Percentiles rank a stretch among this genome's conserved stretches.
phyloP scores from a whole-genome alignment of 192 early-diverging fungal species.

The Linnemannia exigua region DNA sequence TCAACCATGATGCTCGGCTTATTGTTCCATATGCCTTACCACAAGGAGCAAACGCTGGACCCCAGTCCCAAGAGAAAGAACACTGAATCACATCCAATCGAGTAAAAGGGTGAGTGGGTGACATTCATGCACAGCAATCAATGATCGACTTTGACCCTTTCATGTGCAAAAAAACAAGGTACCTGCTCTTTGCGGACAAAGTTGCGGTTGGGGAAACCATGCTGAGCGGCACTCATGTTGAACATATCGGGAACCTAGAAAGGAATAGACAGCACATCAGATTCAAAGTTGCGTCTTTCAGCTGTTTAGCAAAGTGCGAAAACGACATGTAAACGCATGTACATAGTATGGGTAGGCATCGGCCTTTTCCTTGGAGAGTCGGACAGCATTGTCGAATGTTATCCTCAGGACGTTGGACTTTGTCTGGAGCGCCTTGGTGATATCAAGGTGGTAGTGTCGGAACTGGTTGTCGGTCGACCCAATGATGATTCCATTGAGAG shows the following conservation, averaged over 20 bases:
- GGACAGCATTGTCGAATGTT: constrained; percentile 52
- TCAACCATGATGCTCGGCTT: not conserved
- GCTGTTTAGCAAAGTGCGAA: not conserved
- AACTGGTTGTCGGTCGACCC: constrained; percentile 66
- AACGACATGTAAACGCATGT: not conserved
- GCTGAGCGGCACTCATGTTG: constrained; percentile 50
- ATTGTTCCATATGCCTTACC: constrained; percentile 1
- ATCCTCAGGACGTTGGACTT: constrained; percentile 38
- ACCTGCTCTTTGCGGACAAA: constrained; percentile 51
- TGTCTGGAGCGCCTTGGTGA: constrained; percentile 24
- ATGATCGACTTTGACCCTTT: not conserved
- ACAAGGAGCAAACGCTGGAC: constrained; percentile 49
- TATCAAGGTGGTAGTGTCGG: constrained; percentile 45
- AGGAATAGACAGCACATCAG: not conserved
- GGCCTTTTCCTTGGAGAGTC: constrained; percentile 22
- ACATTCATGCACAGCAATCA: not conserved
- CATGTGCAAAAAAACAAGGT: not conserved
- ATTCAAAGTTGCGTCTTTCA: not conserved
- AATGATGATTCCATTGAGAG: constrained; percentile 57
- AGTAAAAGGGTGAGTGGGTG: not conserved
- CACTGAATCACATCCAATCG: constrained; percentile 23
- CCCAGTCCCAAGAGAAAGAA: constrained; percentile 56
- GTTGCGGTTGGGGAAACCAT: constrained; percentile 46
- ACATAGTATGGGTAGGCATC: constrained; percentile 47
- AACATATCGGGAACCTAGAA: constrained; percentile 52